A percentile compares a stretch with the other conserved stretches of the same genome.
phyloP scores from a whole-genome alignment of 129 eudicot genomes.

The Centella asiatica region DNA sequence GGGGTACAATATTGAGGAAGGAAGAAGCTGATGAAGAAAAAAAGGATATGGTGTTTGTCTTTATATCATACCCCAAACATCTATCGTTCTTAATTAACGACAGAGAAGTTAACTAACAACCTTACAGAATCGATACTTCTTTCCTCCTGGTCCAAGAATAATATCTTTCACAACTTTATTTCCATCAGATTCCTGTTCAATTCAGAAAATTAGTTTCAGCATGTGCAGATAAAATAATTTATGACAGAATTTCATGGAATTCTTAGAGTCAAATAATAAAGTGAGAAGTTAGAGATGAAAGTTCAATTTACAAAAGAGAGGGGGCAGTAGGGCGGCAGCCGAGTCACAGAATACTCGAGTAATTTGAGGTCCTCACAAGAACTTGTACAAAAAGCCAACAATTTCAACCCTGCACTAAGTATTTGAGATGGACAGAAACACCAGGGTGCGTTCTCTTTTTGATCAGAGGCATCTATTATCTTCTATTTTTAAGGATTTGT shows the following conservation, averaged over 20 bases:
- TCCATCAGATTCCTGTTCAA: slow-evolving; percentile 82
- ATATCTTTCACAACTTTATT: slow-evolving; percentile 67
- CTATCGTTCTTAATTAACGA: background rate
- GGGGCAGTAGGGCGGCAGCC: background rate
- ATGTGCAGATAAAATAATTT: background rate
- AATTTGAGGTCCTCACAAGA: background rate
- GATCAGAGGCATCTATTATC: background rate
- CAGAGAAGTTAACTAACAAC: slow-evolving; percentile 26
- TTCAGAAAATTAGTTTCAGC: slow-evolving; percentile 8
- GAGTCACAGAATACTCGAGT: background rate
- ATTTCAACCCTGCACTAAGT: background rate
- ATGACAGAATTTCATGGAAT: background rate
- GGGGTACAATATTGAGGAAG: no score
- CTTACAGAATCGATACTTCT: slow-evolving; percentile 90
- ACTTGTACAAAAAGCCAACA: background rate
- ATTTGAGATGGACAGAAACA: background rate
- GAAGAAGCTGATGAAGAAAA: no score
- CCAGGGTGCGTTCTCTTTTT: no score
- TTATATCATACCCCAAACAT: background rate
- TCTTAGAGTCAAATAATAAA: background rate
- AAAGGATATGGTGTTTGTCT: no score
- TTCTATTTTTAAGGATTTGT: background rate
- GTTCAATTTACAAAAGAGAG: background rate
- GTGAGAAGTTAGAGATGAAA: background rate
- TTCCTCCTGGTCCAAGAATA: slow-evolving; percentile 65